phyloP scores from a whole-genome alignment of 805 yeast species.

The Kuraishia floccosa region DNA sequence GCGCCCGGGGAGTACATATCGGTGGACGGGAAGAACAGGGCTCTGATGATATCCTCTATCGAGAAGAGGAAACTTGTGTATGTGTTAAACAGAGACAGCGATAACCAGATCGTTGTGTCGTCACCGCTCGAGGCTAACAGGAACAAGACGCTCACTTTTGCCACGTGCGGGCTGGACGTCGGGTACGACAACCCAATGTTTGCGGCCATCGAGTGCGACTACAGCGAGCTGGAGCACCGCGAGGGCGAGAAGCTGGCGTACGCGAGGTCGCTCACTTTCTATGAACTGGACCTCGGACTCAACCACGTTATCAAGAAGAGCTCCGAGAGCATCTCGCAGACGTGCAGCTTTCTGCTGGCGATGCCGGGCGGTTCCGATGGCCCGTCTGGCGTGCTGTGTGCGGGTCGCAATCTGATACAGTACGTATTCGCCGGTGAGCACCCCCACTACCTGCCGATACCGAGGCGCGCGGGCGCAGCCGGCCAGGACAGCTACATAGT shows the following conservation, averaged over 20 bases:
- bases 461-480: conserved; percentile 25
- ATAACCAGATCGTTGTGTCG: conserved; percentile 35
- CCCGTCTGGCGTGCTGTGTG: conserved; percentile 58
- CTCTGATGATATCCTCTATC: conserved; percentile 57
- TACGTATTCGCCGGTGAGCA: conserved; percentile 31
- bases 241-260: conserved; percentile 7
- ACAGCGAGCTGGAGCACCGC: conserved; percentile 21
- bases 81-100: conserved; percentile 39
- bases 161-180: conserved; percentile 53
- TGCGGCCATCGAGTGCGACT: conserved; percentile 65
- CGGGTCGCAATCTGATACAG: conserved; percentile 42
- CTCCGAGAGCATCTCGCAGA: conserved; percentile 23
- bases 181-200: conserved; percentile 78
- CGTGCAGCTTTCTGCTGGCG: conserved; percentile 44
- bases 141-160: conserved; percentile 38
- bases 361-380: conserved; percentile 69
- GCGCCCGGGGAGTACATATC: conserved; percentile 67
- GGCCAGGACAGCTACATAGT: conserved; percentile 26
- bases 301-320: conserved; percentile 56
- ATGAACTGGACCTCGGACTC: conserved; percentile 79
- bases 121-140: conserved; percentile 67
- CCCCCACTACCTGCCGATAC: conserved; percentile 37
- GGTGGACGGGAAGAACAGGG: conserved; percentile 63
- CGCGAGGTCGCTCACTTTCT: conserved; percentile 39
- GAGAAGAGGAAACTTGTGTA: conserved; percentile 70